Evolutionary conservation across 1,284 basidiomycete species (phyloP).

Genomic region (Meripilus lineatus): DNA sequence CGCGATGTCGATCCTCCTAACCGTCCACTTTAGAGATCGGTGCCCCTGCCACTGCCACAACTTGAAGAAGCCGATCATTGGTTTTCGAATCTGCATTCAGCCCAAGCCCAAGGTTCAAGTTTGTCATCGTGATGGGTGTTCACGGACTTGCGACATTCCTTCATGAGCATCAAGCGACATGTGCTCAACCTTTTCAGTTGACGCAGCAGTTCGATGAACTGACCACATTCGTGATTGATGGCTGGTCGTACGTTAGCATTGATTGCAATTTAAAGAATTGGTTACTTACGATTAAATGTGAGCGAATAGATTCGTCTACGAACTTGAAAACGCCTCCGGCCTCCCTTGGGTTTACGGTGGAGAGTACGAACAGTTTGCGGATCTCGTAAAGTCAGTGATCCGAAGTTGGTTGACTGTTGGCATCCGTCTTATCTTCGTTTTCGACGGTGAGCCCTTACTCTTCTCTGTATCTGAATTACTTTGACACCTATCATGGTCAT

Average conservation of each 20-base stretch:
- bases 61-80: no score
- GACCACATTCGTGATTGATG: constrained; percentile 69
- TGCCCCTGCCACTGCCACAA: no score
- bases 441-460: constrained; percentile 68
- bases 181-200: constrained; percentile 49
- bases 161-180: constrained; percentile 60
- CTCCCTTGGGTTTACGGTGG: constrained; percentile 86
- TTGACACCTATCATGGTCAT: constrained; percentile 2
- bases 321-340: constrained; percentile 55
- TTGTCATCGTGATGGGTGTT: constrained; percentile 84
- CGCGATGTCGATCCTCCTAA: no score
- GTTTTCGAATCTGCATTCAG: no score
- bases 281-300: not conserved
- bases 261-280: not conserved
- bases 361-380: constrained; percentile 64
- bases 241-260: constrained; percentile 80
- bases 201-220: constrained; percentile 12
- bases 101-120: no score
- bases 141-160: constrained; percentile 78
- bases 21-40: no score
- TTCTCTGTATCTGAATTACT: not conserved
- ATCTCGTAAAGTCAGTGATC: constrained; percentile 49
- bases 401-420: constrained; percentile 71
- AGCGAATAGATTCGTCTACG: constrained; percentile 70
- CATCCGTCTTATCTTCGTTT: constrained; percentile 79